phyloP scores from a whole-genome alignment of 129 eudicot species.

The Apium graveolens region DNA sequence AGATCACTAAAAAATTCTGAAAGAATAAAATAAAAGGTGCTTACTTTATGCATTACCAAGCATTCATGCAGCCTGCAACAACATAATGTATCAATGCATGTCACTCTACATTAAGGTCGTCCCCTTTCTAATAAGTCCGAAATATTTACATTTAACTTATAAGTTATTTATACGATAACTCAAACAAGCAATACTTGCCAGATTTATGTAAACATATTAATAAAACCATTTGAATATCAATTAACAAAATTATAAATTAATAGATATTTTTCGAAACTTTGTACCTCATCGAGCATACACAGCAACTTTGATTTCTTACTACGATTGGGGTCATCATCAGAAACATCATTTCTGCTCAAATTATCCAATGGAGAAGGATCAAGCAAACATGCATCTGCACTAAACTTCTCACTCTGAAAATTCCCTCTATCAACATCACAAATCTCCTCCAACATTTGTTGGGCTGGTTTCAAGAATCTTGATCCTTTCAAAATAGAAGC shows the following conservation, averaged over 20 bases:
- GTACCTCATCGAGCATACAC: slow-evolving; percentile 62
- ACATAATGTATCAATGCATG: background rate
- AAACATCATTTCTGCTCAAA: slow-evolving; percentile 17
- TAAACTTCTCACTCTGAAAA: slow-evolving; percentile 11
- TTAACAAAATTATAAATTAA: background rate
- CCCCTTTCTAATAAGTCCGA: too few species aligned
- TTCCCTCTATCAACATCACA: slow-evolving; percentile 37
- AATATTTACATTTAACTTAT: too few species aligned
- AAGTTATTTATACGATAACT: too few species aligned
- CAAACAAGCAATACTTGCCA: too few species aligned
- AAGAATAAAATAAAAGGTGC: background rate
- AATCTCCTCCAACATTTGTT: slow-evolving; percentile 48
- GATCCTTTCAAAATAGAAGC: slow-evolving; percentile 57
- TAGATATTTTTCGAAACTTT: background rate
- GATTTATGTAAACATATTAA: slow-evolving; percentile 1
- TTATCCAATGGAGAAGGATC: slow-evolving; percentile 28
- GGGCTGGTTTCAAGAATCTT: slow-evolving; percentile 62
- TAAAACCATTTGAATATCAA: background rate
- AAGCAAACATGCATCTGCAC: slow-evolving; percentile 19
- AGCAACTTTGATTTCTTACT: slow-evolving; percentile 45
- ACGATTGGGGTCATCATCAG: slow-evolving; percentile 30
- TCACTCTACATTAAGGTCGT: background rate
- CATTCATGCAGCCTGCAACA: slow-evolving; percentile 10
- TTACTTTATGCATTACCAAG: slow-evolving; percentile 9
- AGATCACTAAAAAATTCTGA: background rate